These are phyloP conservation scores for Sclerotinia subarctica DNA, from an alignment of 2,329 filamentous ascomycete species.

Conservation along the genomic window DNA sequence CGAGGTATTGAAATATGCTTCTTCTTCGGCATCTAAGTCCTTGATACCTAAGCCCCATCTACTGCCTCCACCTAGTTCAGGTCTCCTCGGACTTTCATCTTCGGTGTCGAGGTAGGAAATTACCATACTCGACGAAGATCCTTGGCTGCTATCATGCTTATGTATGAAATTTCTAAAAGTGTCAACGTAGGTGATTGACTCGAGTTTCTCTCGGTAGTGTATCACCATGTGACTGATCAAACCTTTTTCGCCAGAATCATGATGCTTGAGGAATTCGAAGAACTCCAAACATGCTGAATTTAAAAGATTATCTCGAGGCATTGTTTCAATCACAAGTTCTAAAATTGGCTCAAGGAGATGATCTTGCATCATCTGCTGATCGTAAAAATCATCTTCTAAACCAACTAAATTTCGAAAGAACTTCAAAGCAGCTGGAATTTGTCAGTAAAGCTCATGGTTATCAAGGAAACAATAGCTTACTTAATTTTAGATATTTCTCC, in stretches of 20 bases:
- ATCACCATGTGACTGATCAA: constrained; percentile 81
- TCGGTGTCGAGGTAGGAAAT: constrained; percentile 69
- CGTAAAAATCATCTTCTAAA: constrained; percentile 88
- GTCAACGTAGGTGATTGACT: constrained; percentile 75
- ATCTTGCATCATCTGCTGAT: constrained; percentile 77
- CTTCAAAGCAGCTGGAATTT: constrained; percentile 70
- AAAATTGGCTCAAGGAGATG: constrained; percentile 80
- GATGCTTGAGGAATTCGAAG: constrained; percentile 84
- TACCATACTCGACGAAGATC: constrained; percentile 62
- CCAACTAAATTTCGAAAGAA: constrained; percentile 87
- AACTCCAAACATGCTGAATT: constrained; percentile 93
- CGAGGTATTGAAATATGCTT: constrained; percentile 89
- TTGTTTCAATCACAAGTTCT: constrained; percentile 76
- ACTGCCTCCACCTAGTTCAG: constrained; percentile 53
- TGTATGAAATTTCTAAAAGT: constrained; percentile 75
- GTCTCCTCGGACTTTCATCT: constrained; percentile 48
- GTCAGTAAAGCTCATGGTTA: constrained; percentile 18
- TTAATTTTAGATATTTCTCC: constrained; percentile 90
- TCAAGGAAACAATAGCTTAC: constrained; percentile 49
- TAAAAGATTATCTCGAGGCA: constrained; percentile 88
- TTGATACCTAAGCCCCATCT: constrained; percentile 66
- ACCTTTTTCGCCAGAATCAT: constrained; percentile 64
- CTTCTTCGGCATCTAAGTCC: constrained; percentile 80
- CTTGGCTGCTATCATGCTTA: constrained; percentile 76
- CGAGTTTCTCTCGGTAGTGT: constrained; percentile 74